Conservation (phyloP, 768 basidiomycete genomes). For the Phylloporus sp. region DNA sequence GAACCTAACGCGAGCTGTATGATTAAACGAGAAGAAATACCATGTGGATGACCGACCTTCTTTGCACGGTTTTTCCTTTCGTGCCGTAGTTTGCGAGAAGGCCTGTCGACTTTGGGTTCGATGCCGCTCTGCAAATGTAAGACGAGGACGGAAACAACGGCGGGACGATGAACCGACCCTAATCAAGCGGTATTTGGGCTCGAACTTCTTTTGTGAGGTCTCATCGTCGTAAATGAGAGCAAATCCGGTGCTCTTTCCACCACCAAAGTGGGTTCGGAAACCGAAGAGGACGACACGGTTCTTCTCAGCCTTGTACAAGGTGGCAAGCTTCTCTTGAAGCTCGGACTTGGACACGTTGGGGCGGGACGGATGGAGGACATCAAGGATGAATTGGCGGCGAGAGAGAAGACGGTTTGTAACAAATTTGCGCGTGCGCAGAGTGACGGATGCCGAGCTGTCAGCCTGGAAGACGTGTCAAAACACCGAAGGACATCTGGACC, state of each 20-base stretch:
- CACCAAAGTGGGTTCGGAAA: conserved; percentile 95
- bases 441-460: conserved; percentile 80
- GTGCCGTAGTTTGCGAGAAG: conserved; percentile 97
- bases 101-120: conserved; percentile 72
- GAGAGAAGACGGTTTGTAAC: conserved; percentile 97
- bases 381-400: conserved; percentile 93
- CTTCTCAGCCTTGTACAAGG: conserved; percentile 91
- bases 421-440: conserved; percentile 98
- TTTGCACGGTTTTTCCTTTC: conserved; percentile 99
- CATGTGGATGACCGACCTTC: conserved; percentile 60
- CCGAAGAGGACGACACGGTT: conserved; percentile 90
- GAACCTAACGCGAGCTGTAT: conserved; percentile 51
- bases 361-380: conserved; percentile 92
- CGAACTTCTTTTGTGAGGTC: conserved; percentile 91
- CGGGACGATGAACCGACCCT: conserved; percentile 56
- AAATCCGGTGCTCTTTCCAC: conserved; percentile 95
- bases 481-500: conserved; percentile 19
- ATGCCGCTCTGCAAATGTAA: conserved; percentile 53
- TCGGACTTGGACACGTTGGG: conserved; percentile 91
- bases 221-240: conserved; percentile 97
- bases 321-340: conserved; percentile 86
- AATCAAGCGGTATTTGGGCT: conserved; percentile 92
- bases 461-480: conserved; percentile 42
- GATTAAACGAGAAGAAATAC: conserved; percentile 4
- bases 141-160: conserved; percentile 2